Evolutionary conservation across 305 asterid genomes (phyloP), one percentile per base, ranked within the genome.

Genomic region (Andrographis paniculata): DNA sequence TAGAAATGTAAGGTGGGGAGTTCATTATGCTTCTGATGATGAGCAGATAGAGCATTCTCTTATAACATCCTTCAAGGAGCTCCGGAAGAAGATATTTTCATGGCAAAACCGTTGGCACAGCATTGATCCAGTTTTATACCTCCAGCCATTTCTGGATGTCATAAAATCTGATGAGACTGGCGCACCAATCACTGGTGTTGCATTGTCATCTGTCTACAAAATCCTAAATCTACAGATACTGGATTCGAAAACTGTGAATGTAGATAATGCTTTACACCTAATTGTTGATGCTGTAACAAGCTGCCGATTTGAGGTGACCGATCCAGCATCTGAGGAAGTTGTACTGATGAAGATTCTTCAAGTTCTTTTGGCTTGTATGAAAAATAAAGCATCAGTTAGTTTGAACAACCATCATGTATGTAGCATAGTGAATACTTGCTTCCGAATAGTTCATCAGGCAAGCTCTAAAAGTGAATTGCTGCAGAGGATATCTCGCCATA

Each of bases 251-350:
- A 73, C 92, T 43, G 76, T 71, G 71, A 87, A 91, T 67, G 87
- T 79, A 38, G 87, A 79, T 44, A 73, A 75, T 67, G 95, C 95
- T 55, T 64, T 87, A 58, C 79, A 79, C 66, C 83, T 74, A 41
- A 78, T 91, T 50, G 96, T 91, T 52, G 99, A 91, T 56, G 94
- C 95, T 55, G 95, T 86, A 67, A 91, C 99, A n/a, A 86, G 94
- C 87, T 91, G 94, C 67, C 81, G 99, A 23, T 91, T 91, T 61
- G 99, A 91, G 77, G 99, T 91, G 68, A 86, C 99, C 8, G 99
- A 91, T 71, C 92, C 96, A 50, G 96, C 96, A 36, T 91, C 99
- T 16, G 96, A 91, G 67, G 99, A 91, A 75, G 96, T 86, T 55
- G 99, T 79, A 40, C 71, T 91, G 60, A 83, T 86, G 99, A 91